phyloP scores from a whole-genome alignment of 495 filamentous ascomycete genomes.

The Lophiotrema nucula region DNA sequence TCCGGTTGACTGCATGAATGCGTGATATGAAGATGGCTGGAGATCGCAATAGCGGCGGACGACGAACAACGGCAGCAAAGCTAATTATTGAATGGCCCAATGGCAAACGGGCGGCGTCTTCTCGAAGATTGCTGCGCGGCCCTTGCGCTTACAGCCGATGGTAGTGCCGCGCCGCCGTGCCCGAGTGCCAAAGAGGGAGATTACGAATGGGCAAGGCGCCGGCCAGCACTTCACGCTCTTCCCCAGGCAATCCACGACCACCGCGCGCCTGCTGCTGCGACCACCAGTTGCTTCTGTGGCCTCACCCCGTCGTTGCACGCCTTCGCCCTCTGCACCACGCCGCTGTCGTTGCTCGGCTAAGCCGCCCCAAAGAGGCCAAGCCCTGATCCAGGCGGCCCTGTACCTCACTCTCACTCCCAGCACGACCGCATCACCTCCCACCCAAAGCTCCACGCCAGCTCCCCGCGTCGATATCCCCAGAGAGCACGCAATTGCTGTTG shows the following conservation, averaged over 20 bases:
- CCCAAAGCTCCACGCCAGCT: slow-evolving; percentile 19
- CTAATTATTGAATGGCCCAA: neutral
- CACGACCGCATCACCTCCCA: slow-evolving; percentile 13
- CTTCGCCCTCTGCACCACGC: slow-evolving; percentile 33
- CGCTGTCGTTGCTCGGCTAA: slow-evolving; percentile 27
- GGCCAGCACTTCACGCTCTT: neutral
- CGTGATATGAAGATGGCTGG: neutral
- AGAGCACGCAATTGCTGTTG: slow-evolving; percentile 29
- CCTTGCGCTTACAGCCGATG: neutral
- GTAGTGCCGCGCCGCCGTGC: neutral
- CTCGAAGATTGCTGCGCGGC: neutral
- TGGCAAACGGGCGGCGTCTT: neutral
- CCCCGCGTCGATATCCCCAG: slow-evolving; percentile 23
- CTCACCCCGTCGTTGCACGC: too few species aligned
- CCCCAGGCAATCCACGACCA: neutral
- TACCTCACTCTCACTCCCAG: slow-evolving; percentile 19
- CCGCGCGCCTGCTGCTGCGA: neutral
- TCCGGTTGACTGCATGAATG: too few species aligned
- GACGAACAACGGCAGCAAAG: neutral
- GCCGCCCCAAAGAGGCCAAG: slow-evolving; percentile 7
- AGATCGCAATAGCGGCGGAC: neutral
- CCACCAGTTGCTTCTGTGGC: slow-evolving; percentile 1
- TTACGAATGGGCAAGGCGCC: slow-evolving; percentile 8
- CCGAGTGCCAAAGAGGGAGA: neutral
- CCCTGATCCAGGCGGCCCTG: slow-evolving; percentile 16